phyloP scores from a whole-genome alignment of 148 eudicot genomes.

The Camellia lanceoleosa region DNA sequence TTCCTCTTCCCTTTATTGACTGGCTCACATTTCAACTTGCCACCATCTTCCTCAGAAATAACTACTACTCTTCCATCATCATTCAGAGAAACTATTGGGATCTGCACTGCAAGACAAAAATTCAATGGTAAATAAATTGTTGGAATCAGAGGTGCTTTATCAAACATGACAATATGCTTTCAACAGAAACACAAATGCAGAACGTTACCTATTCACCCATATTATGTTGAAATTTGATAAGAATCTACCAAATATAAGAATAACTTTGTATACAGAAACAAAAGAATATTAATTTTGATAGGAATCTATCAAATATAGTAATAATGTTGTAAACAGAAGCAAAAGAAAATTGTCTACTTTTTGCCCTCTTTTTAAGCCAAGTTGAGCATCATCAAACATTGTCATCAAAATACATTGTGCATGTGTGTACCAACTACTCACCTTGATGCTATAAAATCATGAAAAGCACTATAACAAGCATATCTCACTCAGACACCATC shows the following conservation, averaged over 20 bases:
- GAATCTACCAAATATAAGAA: not conserved
- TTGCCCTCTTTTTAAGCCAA: too few relatives aligned
- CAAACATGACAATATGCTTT: not conserved
- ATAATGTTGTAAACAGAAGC: too few relatives aligned
- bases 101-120: conserved; percentile 53
- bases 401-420: too few relatives aligned
- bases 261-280: not conserved
- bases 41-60: conserved; percentile 53
- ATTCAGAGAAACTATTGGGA: conserved; percentile 79
- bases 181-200: not conserved
- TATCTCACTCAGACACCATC: too few relatives aligned
- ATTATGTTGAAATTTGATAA: not conserved
- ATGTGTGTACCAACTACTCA: too few relatives aligned
- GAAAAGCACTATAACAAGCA: too few relatives aligned
- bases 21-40: conserved; percentile 52
- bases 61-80: conserved; percentile 83
- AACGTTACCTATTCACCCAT: not conserved
- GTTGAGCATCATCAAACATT: too few relatives aligned
- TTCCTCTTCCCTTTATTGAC: conserved; percentile 78
- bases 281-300: not conserved
- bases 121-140: not conserved
- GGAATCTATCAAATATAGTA: too few relatives aligned
- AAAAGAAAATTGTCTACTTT: too few relatives aligned
- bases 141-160: not conserved
- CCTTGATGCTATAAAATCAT: too few relatives aligned